A percentile compares a stretch with the other conserved stretches of the same genome.
Conservation (phyloP, 768 basidiomycete genomes). For the Gymnopilus dilepis region DNA sequence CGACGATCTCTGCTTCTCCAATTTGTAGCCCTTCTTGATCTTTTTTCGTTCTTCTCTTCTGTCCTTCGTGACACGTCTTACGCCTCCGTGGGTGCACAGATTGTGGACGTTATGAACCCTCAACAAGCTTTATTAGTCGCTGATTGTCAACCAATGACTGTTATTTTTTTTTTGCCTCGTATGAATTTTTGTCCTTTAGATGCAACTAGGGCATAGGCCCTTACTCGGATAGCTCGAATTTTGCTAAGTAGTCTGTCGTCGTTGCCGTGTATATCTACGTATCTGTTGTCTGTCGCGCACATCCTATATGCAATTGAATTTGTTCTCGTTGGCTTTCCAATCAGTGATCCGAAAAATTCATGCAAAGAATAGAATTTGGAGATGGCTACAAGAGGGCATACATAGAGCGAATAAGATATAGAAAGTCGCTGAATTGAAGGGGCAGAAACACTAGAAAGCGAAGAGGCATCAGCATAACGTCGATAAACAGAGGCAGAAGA, state of each 20-base stretch:
- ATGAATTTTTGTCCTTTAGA: background rate
- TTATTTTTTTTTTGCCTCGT: background rate
- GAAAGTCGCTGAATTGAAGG: background rate
- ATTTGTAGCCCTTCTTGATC: conserved; percentile 18
- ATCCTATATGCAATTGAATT: conserved; percentile 3
- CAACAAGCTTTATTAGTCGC: background rate
- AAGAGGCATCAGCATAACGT: background rate
- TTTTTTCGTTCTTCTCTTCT: conserved; percentile 13
- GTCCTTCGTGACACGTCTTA: conserved; percentile 10
- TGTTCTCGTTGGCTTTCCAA: conserved; percentile 5
- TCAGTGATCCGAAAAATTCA: no score
- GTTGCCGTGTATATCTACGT: background rate
- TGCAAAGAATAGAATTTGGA: no score
- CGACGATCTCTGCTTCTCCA: conserved; percentile 13
- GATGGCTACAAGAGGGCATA: no score
- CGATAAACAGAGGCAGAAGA: background rate
- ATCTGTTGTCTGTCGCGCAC: background rate
- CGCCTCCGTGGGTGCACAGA: conserved; percentile 1
- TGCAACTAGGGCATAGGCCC: background rate
- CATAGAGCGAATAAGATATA: no score
- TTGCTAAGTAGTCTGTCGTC: background rate
- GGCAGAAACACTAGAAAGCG: background rate
- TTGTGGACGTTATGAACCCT: conserved; percentile 7
- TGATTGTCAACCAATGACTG: background rate
- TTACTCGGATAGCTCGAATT: background rate